Percentiles rank a stretch among this genome's conserved stretches.
These are phyloP conservation scores for Kuraishia molischiana DNA, from an alignment of 805 yeast genomes.

Conservation along the genomic window DNA sequence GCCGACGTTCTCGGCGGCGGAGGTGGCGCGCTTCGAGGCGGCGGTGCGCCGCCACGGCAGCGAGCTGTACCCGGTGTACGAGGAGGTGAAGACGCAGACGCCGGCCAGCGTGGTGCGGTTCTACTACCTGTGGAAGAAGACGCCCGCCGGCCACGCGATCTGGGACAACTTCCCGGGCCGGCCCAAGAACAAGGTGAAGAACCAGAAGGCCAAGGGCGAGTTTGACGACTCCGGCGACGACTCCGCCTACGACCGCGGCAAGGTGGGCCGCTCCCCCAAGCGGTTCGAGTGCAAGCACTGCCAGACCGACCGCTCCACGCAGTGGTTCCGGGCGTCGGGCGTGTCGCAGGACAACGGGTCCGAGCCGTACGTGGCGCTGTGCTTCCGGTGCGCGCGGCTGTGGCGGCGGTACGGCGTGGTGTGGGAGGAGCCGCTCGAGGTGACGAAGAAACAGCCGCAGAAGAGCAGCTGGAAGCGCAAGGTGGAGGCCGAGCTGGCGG, in stretches of 20 bases:
- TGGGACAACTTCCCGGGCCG: conserved; percentile 82
- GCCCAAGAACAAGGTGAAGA: conserved; percentile 44
- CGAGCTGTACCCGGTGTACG: conserved; percentile 65
- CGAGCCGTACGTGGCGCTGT: conserved; percentile 48
- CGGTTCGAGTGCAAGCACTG: conserved; percentile 67
- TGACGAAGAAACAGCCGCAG: conserved; percentile 35
- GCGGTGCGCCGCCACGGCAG: conserved; percentile 68
- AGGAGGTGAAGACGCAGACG: conserved; percentile 65
- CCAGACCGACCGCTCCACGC: conserved; percentile 37
- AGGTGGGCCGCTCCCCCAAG: conserved; percentile 28
- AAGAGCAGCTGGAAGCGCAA: conserved; percentile 46
- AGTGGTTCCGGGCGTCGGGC: conserved; percentile 72
- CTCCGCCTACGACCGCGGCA: conserved; percentile 54
- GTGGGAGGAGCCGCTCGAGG: conserved; percentile 77
- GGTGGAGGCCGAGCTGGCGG: conserved; percentile 56
- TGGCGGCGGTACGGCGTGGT: conserved; percentile 86
- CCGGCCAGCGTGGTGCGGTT: conserved; percentile 74
- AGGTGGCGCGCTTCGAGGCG: conserved; percentile 58
- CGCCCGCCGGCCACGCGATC: conserved; percentile 58
- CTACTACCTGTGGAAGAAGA: conserved; percentile 90
- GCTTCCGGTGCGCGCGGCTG: conserved; percentile 77
- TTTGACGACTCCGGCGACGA: conserved; percentile 54
- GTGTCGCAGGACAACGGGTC: conserved; percentile 27
- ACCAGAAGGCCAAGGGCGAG: conserved; percentile 21
- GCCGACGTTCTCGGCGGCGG: conserved; percentile 64